Evolutionary conservation across 1,139 yeast species (phyloP).

Genomic region (Yamadazyma jaroonii): DNA sequence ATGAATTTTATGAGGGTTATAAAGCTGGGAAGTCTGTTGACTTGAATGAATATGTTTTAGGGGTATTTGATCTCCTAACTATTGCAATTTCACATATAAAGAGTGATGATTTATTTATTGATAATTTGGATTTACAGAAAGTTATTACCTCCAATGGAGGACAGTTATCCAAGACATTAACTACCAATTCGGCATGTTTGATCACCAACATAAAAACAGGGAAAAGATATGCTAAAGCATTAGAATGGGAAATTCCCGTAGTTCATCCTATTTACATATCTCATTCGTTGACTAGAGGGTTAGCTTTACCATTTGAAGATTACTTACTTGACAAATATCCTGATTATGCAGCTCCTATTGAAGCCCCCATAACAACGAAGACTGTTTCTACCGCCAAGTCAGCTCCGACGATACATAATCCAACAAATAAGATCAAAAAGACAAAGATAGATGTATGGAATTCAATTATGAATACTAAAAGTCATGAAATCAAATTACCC

Average conservation of each 20-base stretch:
- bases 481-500: neutral
- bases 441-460: slow-evolving; percentile 40
- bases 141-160: slow-evolving; percentile 58
- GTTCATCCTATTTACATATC: slow-evolving; percentile 76
- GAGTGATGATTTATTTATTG: slow-evolving; percentile 18
- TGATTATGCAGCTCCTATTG: slow-evolving; percentile 6
- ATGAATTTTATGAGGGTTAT: slow-evolving; percentile 7
- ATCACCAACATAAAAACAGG: slow-evolving; percentile 57
- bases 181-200: slow-evolving; percentile 49
- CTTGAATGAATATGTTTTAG: slow-evolving; percentile 27
- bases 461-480: slow-evolving; percentile 39
- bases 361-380: slow-evolving; percentile 4
- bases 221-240: slow-evolving; percentile 58
- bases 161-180: slow-evolving; percentile 52
- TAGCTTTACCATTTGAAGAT: slow-evolving; percentile 49
- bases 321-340: slow-evolving; percentile 31
- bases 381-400: neutral
- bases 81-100: slow-evolving; percentile 55
- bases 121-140: slow-evolving; percentile 12
- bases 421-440: slow-evolving; percentile 18
- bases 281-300: slow-evolving; percentile 61
- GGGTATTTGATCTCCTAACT: slow-evolving; percentile 45
- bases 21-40: slow-evolving; percentile 32
- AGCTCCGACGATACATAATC: neutral
- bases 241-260: slow-evolving; percentile 65